These are phyloP conservation scores for Helenozyma baotianmanensis DNA, from an alignment of 805 yeast species.

Conservation along the genomic window DNA sequence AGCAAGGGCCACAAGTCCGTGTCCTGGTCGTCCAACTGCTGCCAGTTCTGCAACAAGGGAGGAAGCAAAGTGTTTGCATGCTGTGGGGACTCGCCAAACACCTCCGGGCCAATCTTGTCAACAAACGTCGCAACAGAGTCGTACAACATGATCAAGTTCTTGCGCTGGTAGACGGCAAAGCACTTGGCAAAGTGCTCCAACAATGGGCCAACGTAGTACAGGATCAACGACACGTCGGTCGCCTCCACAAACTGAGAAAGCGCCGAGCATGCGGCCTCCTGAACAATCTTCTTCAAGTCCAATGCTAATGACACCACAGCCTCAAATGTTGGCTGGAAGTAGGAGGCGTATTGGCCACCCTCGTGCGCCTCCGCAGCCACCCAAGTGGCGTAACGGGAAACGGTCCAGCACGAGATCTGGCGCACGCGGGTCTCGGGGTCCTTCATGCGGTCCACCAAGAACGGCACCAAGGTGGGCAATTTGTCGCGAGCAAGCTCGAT, in stretches of 20 bases:
- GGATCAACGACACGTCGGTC: constrained; percentile 58
- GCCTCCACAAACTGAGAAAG: constrained; percentile 78
- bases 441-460: constrained; percentile 69
- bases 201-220: constrained; percentile 61
- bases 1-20: constrained; percentile 85
- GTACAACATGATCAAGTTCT: constrained; percentile 74
- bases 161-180: constrained; percentile 73
- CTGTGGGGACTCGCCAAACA: constrained; percentile 49
- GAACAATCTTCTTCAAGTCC: constrained; percentile 88
- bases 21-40: constrained; percentile 66
- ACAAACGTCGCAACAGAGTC: constrained; percentile 90
- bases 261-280: constrained; percentile 88
- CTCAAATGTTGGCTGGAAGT: constrained; percentile 73
- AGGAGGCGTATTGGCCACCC: constrained; percentile 59
- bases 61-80: constrained; percentile 67
- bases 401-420: constrained; percentile 93
- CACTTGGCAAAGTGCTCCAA: constrained; percentile 69
- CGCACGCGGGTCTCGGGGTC: constrained; percentile 82
- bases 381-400: constrained; percentile 83
- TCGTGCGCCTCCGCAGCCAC: constrained; percentile 63
- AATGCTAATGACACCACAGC: constrained; percentile 70
- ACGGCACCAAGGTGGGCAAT: constrained; percentile 79
- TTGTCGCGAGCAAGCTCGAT: constrained; percentile 64
- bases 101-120: constrained; percentile 61
- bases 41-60: constrained; percentile 82